Base-by-base conservation (phyloP, 2,329 filamentous ascomycete genomes). In the Fusarium papillatum region DNA sequence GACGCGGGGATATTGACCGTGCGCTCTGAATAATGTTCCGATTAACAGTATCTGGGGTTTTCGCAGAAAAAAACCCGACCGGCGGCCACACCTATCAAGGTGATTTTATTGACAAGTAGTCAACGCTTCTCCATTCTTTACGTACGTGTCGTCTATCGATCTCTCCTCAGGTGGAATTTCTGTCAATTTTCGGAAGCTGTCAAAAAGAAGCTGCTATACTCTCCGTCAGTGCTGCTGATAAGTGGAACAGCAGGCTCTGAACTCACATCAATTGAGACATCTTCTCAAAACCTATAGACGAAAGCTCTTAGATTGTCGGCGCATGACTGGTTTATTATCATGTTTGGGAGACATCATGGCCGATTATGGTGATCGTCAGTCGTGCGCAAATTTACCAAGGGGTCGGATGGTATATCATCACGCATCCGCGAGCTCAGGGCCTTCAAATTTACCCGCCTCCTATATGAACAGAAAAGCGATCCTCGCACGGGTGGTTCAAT, bases 1-100 rank as follows among this genome's bases (percentile, higher is more conserved):
- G 55, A 60, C 39, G 34, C 55, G 55, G 55, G 31, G 55, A 60
- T 60, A 26, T 60, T 60, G 55, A 50, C 46, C 46, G 16, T 50
- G 46, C 46, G 11, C 4, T 60, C 7, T 36, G 22, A 60, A 60
- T 39, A 60, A 60, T 36, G 34, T 38, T 60, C 31, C 31, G 55
- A 38, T 38, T 38, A 13, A 17, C 55, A 24, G 53, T 22, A 34
- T 34, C 53, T 36, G 31, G 53, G 53, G 16, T 60, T 60, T 3
- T 39, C 34, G 1, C 55, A 36, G 55, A 7, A 19, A 6, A 24
- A 38, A 24, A 26, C 14, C n/a, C 7, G n/a, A 60, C 55, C 55
- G 55, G 55, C 55, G 55, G 55, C 55, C 55, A 60, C 22, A 60
- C n/a, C 4, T 60, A 38, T 39, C 55, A 60, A 38, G 22, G 16